Conservation (phyloP, 257 asterid genomes). For the Schizonepeta tenuifolia region DNA sequence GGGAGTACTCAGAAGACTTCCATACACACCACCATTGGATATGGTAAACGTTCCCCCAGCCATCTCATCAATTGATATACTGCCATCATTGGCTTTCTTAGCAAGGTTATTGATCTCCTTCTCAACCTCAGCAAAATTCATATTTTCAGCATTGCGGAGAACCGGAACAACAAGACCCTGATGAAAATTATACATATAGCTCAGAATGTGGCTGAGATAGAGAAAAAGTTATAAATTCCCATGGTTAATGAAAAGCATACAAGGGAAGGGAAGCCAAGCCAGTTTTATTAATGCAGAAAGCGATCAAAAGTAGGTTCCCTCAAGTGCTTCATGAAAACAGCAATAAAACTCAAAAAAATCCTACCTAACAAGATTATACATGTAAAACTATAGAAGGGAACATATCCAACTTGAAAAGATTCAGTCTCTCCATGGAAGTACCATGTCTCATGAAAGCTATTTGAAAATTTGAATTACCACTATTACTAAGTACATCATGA, state of each 20-base stretch:
- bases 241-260: neutral
- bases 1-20: conserved; percentile 97
- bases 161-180: conserved; percentile 99
- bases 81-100: conserved; percentile 87
- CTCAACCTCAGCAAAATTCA: conserved; percentile 98
- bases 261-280: neutral
- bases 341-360: conserved; percentile 14
- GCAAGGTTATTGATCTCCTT: conserved; percentile 87
- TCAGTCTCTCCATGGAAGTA: neutral
- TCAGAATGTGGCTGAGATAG: conserved; percentile 13
- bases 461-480: neutral
- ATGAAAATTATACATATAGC: conserved; percentile 25
- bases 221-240: neutral
- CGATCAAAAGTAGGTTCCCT: neutral
- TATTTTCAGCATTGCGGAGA: conserved; percentile 78
- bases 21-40: conserved; percentile 98
- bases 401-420: neutral
- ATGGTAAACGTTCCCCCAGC: conserved; percentile 97
- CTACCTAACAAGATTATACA: conserved; percentile 7
- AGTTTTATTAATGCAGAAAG: conserved; percentile 4
- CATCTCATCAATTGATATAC: conserved; percentile 97
- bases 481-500: conserved; percentile 8
- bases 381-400: neutral
- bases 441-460: neutral
- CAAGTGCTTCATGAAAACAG: neutral